A percentile compares a stretch with the other conserved stretches of the same genome.
Evolutionary conservation across 345 rosid genomes (phyloP).

Genomic region (Draba incana): DNA sequence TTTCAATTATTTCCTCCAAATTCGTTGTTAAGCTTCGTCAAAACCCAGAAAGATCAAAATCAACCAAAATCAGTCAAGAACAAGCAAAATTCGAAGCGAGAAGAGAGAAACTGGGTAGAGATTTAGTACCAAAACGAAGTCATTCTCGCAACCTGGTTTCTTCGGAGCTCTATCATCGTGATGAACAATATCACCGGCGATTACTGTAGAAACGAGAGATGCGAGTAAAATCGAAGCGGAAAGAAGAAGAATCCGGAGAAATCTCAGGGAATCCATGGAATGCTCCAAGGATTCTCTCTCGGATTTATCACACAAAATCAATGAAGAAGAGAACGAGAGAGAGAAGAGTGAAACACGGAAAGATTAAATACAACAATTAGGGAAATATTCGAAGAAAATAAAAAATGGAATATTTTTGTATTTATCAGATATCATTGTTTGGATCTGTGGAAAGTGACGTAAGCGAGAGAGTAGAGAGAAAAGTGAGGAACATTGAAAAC

Average conservation of each 20-base stretch:
- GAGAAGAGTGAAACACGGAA: slow-evolving; percentile 34
- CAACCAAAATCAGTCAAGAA: slow-evolving; percentile 23
- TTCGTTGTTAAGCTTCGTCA: background rate
- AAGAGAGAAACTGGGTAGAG: slow-evolving; percentile 12
- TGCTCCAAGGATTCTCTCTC: slow-evolving; percentile 38
- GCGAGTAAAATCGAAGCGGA: slow-evolving; percentile 53
- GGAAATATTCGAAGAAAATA: slow-evolving; percentile 23
- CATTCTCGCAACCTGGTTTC: slow-evolving; percentile 98
- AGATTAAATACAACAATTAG: background rate
- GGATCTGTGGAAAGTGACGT: slow-evolving; percentile 45
- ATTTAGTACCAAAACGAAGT: slow-evolving; percentile 82
- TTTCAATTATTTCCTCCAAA: background rate
- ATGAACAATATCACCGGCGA: slow-evolving; percentile 91
- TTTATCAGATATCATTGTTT: slow-evolving; percentile 28
- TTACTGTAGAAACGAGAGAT: slow-evolving; percentile 49
- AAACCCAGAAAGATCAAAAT: background rate
- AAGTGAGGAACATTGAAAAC: slow-evolving; percentile 17
- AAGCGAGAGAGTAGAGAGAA: background rate
- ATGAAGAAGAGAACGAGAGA: slow-evolving; percentile 2
- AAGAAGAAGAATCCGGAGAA: slow-evolving; percentile 41
- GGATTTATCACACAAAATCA: slow-evolving; percentile 21
- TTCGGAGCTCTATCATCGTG: slow-evolving; percentile 89
- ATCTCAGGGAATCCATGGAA: slow-evolving; percentile 65
- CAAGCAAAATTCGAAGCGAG: slow-evolving; percentile 39
- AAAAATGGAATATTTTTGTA: slow-evolving; percentile 21